Percentiles rank a stretch among this genome's conserved stretches.
phyloP scores from a whole-genome alignment of 305 asterid genomes.

The Stenogyne calaminthoides region DNA sequence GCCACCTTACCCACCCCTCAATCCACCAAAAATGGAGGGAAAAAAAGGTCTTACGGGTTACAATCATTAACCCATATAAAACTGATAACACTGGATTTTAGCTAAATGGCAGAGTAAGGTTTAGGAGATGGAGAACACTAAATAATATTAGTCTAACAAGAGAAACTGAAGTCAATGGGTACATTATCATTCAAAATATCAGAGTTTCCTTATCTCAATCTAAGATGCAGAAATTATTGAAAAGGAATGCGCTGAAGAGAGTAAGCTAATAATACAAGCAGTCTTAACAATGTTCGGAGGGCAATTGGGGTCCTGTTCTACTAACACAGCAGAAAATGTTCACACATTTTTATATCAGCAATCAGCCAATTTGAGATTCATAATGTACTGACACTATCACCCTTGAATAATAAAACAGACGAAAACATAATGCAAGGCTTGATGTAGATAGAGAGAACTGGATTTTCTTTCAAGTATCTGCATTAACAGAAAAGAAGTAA shows the following conservation, averaged over 20 bases:
- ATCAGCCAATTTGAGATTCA: neutral
- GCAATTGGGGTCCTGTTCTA: neutral
- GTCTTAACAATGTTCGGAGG: neutral
- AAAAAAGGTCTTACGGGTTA: neutral
- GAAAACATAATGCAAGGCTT: neutral
- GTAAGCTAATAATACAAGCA: conserved; percentile 3
- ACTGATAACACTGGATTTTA: neutral
- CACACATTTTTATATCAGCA: neutral
- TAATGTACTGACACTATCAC: neutral
- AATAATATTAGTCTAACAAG: neutral
- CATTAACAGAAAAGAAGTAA: neutral
- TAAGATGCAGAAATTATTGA: neutral
- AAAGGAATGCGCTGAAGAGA: conserved; percentile 7
- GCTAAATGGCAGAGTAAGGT: neutral
- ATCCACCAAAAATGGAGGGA: neutral
- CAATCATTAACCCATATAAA: neutral
- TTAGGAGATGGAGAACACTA: neutral
- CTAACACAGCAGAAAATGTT: neutral
- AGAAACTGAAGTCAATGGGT: neutral
- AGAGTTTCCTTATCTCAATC: neutral
- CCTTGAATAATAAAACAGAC: neutral
- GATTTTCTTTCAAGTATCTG: neutral
- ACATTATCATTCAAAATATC: conserved; percentile 20
- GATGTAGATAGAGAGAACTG: neutral
- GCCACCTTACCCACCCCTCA: neutral